Evolutionary conservation across 345 rosid species (phyloP).

Genomic region (Eucalyptus grandis): DNA sequence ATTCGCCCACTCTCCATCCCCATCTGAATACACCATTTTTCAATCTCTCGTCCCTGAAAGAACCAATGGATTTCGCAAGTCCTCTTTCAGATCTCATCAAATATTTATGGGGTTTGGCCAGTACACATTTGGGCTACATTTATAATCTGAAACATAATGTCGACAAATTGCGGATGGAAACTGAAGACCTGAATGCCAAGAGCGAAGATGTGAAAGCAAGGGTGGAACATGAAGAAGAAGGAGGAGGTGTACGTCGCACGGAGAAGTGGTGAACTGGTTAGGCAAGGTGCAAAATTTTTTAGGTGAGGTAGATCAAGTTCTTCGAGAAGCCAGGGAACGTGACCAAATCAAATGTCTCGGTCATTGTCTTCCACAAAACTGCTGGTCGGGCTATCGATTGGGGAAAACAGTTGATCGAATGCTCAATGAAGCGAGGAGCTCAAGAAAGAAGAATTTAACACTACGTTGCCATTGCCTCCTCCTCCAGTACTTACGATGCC

Average conservation of each 20-base stretch:
- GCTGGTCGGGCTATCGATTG: not conserved
- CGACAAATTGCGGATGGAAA: fast-evolving
- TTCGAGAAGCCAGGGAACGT: not conserved
- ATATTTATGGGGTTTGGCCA: not conserved
- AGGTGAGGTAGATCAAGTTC: fast-evolving
- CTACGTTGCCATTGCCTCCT: not conserved
- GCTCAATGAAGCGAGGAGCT: not conserved
- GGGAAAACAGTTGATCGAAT: not conserved
- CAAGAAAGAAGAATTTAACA: not conserved
- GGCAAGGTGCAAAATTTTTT: fast-evolving
- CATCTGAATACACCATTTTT: fast-evolving
- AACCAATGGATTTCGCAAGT: not conserved
- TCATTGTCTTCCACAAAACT: not conserved
- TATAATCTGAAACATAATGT: not conserved
- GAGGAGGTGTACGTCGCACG: not conserved
- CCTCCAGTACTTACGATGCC: no score
- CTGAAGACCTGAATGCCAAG: fast-evolving
- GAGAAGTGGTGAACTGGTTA: fast-evolving
- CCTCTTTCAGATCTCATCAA: not conserved
- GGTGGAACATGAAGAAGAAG: fast-evolving
- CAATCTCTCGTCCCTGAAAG: not conserved
- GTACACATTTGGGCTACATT: not conserved
- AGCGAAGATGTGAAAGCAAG: fast-evolving
- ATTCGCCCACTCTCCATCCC: not conserved
- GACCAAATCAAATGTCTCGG: not conserved